phyloP scores from a whole-genome alignment of 768 basidiomycete genomes.

The Artomyces pyxidatus region DNA sequence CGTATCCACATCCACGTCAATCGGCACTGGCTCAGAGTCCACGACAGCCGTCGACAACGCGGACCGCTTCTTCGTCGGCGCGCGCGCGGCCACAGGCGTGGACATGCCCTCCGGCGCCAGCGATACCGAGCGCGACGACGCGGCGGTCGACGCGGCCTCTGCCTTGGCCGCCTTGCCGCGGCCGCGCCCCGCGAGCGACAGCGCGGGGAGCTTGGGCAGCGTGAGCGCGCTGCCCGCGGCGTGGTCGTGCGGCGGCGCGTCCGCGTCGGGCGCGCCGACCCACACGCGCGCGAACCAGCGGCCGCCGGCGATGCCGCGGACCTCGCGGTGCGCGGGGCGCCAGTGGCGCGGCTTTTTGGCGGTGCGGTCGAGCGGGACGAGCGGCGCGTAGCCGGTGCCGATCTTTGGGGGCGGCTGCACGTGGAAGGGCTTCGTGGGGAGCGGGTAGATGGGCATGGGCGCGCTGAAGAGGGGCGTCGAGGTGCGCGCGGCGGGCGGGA shows the following conservation, averaged over 20 bases:
- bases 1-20: slow-evolving; percentile 10
- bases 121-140: slow-evolving; percentile 15
- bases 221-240: slow-evolving; percentile 1
- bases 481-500: not conserved
- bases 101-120: slow-evolving; percentile 9
- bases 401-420: slow-evolving; percentile 76
- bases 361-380: slow-evolving; percentile 57
- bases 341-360: slow-evolving; percentile 59
- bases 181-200: slow-evolving; percentile 3
- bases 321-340: slow-evolving; percentile 68
- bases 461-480: slow-evolving; percentile 44
- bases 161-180: slow-evolving; percentile 13
- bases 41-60: slow-evolving; percentile 13
- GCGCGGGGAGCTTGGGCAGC: slow-evolving; percentile 12
- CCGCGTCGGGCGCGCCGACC: slow-evolving; percentile 74
- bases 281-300: slow-evolving; percentile 75
- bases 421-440: slow-evolving; percentile 77
- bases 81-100: slow-evolving; percentile 4
- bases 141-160: slow-evolving; percentile 14
- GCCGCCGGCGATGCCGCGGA: slow-evolving; percentile 76
- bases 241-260: not conserved
- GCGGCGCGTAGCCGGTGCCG: slow-evolving; percentile 61
- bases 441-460: slow-evolving; percentile 65
- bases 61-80: slow-evolving; percentile 9
- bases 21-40: not conserved